A percentile compares a stretch with the other conserved stretches of the same genome.
Conservation (phyloP, 441 rosid species). For the Aquilaria agallochum region DNA sequence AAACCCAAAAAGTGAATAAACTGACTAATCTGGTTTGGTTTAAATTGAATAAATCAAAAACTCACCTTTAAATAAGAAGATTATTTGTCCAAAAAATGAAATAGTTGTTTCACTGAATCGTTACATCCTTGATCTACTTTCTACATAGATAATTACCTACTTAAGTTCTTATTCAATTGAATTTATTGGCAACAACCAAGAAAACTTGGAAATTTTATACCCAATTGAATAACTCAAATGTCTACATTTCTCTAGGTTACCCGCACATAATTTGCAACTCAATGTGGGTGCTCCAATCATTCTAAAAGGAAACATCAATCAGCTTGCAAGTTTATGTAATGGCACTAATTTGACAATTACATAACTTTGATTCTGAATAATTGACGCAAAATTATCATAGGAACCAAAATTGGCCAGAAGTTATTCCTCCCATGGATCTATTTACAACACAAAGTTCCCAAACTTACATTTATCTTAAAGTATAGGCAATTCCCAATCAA, state of each 20-base stretch:
- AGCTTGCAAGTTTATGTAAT: conserved; percentile 1
- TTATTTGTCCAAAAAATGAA: too few species aligned
- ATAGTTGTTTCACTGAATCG: too few species aligned
- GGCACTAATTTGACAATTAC: conserved; percentile 3
- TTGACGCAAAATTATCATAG: background rate
- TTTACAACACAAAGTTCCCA: background rate
- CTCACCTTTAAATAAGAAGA: too few species aligned
- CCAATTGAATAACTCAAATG: conserved; percentile 8
- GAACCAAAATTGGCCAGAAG: background rate
- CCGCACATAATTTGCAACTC: background rate
- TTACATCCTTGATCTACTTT: too few species aligned
- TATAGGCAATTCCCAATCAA: background rate
- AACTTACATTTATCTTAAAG: conserved; percentile 2
- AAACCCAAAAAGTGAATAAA: too few species aligned
- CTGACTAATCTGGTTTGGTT: too few species aligned
- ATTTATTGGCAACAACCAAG: too few species aligned
- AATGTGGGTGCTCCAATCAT: conserved; percentile 1
- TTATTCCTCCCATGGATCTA: conserved; percentile 3
- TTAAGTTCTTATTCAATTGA: too few species aligned
- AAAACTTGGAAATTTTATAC: background rate
- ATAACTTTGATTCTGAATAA: background rate
- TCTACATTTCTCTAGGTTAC: background rate
- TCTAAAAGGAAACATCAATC: conserved; percentile 12
- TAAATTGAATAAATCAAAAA: too few species aligned
- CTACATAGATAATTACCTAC: too few species aligned